Evolutionary conservation across 768 basidiomycete genomes (phyloP), one percentile per base, ranked within the genome.

Genomic region (Dendrothele bispora): DNA sequence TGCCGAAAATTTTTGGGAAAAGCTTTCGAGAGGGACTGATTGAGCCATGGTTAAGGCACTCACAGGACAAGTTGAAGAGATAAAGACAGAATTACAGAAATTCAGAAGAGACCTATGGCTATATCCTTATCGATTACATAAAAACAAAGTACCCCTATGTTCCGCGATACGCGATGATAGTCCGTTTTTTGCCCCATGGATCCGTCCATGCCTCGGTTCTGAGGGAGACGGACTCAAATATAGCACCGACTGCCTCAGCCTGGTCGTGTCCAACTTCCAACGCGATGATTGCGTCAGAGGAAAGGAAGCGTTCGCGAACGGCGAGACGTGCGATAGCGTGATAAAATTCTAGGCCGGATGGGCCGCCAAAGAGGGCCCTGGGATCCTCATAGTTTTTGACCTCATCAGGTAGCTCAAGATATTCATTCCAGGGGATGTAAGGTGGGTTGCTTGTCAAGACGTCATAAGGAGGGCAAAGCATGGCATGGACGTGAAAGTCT

Each of bases 381-480:
- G 75, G 80, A 67, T 95, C 92, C 65, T 98, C 95, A 61, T 80
- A 89, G 43, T 79, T 72, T 42, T 69, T 78, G 44, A 98, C 94
- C 39, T 83, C 84, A n/a, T 60, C 50, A 7, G 86, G 78, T 27
- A 98, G 76, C 20, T 57, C 43, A 35, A 78, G 65, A 60, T 84
- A 95, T 50, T 87, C 84, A 30, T 65, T 55, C 52, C 64, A 73
- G 29, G 92, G 74, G 54, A 98, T 88, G 66, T 97, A 98, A 8
- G 91, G 88, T 21, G 89, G 88, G 67, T 94, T 95, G 14, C 85
- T 80, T 10, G 91, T 91, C 58, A 94, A 70, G 48, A 94, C 69
- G 66, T 91, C 84, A 66, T 84, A 89, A 2, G 86, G 80, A 3
- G 65, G 72, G 40, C 56, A 56, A 50, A 79, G 61, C 30, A 28